A percentile compares a stretch with the other conserved stretches of the same genome.
phyloP scores from a whole-genome alignment of 106 monocot species.

The Acorus gramineus region DNA sequence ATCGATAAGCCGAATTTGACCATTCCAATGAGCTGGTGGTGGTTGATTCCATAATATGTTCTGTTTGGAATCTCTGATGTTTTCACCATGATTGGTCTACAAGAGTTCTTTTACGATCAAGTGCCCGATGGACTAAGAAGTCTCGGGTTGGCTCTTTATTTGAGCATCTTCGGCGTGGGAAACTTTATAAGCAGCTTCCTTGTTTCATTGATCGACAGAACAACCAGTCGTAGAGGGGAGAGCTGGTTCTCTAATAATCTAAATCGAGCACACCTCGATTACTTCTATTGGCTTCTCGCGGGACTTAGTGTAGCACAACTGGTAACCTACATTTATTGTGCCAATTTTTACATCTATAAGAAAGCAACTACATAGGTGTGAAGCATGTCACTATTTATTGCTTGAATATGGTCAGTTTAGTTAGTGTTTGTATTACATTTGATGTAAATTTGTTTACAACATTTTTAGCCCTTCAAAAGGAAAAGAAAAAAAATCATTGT shows the following conservation, averaged over 20 bases:
- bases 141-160: constrained; percentile 24
- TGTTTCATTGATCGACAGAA: constrained; percentile 9
- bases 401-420: too few relatives aligned
- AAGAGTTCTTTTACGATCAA: constrained; percentile 36
- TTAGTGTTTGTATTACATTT: too few relatives aligned
- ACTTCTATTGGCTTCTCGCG: constrained; percentile 10
- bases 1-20: constrained; percentile 12
- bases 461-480: too few relatives aligned
- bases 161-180: constrained; percentile 24
- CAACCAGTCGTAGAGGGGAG: background rate
- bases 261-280: constrained; percentile 17
- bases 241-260: constrained; percentile 19
- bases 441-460: too few relatives aligned
- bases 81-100: constrained; percentile 26
- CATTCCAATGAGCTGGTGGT: constrained; percentile 19
- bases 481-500: too few relatives aligned
- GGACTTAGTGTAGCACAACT: too few relatives aligned
- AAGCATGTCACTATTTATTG: too few relatives aligned
- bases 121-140: constrained; percentile 23
- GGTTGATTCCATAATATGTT: constrained; percentile 26
- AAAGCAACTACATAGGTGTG: too few relatives aligned
- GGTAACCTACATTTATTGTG: too few relatives aligned
- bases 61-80: constrained; percentile 19
- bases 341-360: too few relatives aligned
- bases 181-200: constrained; percentile 28